A percentile compares a stretch with the other conserved stretches of the same genome.
These are phyloP conservation scores for Aphanoascus verrucosus DNA, from an alignment of 2,329 filamentous ascomycete species.

Conservation along the genomic window DNA sequence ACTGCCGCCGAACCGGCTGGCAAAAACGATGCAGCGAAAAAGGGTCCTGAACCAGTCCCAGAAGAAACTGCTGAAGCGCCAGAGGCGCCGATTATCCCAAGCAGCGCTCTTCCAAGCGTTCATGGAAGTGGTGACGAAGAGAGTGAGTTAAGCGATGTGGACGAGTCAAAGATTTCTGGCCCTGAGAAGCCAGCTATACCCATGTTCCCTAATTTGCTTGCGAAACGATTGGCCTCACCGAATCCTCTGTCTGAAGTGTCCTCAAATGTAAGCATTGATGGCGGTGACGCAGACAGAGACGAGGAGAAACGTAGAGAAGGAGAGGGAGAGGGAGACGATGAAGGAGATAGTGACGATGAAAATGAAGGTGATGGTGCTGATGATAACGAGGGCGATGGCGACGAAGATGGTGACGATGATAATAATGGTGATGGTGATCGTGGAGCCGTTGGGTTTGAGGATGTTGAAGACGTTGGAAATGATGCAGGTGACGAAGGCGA, in stretches of 20 bases:
- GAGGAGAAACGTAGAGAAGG: background rate
- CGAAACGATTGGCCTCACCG: conserved; percentile 12
- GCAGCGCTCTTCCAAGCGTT: conserved; percentile 49
- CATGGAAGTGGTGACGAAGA: conserved; percentile 59
- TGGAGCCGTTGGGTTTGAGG: background rate
- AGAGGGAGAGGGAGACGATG: background rate
- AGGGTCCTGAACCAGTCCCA: background rate
- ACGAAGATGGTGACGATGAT: background rate
- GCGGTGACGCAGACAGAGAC: conserved; percentile 2
- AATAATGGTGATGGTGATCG: background rate
- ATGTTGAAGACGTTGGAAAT: background rate
- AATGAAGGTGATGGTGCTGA: background rate
- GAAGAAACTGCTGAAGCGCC: background rate
- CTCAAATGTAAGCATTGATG: conserved; percentile 15
- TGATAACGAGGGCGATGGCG: background rate
- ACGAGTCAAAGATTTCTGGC: conserved; percentile 34
- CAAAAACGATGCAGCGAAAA: conserved; percentile 2
- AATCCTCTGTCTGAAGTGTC: conserved; percentile 16
- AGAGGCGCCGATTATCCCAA: conserved; percentile 29
- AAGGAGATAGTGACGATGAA: background rate
- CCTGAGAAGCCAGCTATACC: background rate
- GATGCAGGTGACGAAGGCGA: background rate
- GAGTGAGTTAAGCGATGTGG: conserved; percentile 57
- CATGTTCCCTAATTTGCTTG: conserved; percentile 14
- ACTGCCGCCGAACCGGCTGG: background rate